These are phyloP conservation scores for Tarenaya hassleriana DNA, from an alignment of 345 rosid species.

Conservation along the genomic window DNA sequence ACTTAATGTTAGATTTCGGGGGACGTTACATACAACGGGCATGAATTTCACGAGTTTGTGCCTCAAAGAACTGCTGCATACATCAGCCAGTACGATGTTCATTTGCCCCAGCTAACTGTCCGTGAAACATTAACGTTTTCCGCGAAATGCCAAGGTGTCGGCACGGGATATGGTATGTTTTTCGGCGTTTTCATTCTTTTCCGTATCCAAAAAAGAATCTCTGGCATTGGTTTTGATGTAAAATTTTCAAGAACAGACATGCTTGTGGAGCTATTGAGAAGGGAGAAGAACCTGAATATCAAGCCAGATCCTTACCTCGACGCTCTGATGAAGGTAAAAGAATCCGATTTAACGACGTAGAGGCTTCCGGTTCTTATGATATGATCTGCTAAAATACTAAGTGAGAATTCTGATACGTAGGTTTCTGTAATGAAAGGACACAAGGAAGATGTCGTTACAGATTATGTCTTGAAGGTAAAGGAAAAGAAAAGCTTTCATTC, in stretches of 20 bases:
- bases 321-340: slow-evolving; percentile 75
- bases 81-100: slow-evolving; percentile 62
- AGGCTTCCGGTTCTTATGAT: not conserved
- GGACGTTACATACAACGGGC: slow-evolving; percentile 53
- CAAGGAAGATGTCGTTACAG: slow-evolving; percentile 46
- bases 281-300: slow-evolving; percentile 66
- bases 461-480: slow-evolving; percentile 51
- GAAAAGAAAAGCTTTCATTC: not conserved
- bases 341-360: not conserved
- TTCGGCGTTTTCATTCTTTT: not conserved
- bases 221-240: not conserved
- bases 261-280: slow-evolving; percentile 65
- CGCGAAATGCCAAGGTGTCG: slow-evolving; percentile 73
- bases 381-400: too few relatives aligned
- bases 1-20: slow-evolving; percentile 37
- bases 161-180: slow-evolving; percentile 52
- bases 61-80: slow-evolving; percentile 66
- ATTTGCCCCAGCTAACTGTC: slow-evolving; percentile 56
- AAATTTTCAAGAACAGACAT: slow-evolving; percentile 36
- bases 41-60: slow-evolving; percentile 48
- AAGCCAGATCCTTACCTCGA: slow-evolving; percentile 79
- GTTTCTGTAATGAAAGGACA: slow-evolving; percentile 44
- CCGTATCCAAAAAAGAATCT: not conserved
- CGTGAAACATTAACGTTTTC: slow-evolving; percentile 76
- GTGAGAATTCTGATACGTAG: slow-evolving; percentile 25